Evolutionary conservation across 345 rosid genomes (phyloP).

Genomic region (Eucalyptus caleyi): DNA sequence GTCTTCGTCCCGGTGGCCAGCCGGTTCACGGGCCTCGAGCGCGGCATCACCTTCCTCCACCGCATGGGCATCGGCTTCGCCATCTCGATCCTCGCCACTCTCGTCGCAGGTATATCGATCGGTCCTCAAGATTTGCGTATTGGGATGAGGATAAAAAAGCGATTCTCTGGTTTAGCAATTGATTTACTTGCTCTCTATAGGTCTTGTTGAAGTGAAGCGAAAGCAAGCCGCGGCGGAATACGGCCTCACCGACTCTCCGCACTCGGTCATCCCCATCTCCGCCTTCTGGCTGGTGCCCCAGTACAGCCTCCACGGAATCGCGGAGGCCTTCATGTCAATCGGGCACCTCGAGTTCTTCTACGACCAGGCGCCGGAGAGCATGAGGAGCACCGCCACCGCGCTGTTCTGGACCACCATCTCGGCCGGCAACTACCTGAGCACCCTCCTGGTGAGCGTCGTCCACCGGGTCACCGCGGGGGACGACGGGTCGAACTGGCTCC

Average conservation of each 20-base stretch:
- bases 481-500: constrained; percentile 74
- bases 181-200: background rate
- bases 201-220: constrained; percentile 54
- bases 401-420: constrained; percentile 70
- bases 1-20: constrained; percentile 44
- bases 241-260: constrained; percentile 22
- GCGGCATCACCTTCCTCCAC: constrained; percentile 67
- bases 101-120: constrained; percentile 31
- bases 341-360: constrained; percentile 84
- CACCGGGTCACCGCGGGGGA: constrained; percentile 44
- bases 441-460: constrained; percentile 52
- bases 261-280: constrained; percentile 40
- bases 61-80: constrained; percentile 83
- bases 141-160: background rate
- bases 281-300: constrained; percentile 78
- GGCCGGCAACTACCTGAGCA: constrained; percentile 58
- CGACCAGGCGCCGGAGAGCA: constrained; percentile 84
- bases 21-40: constrained; percentile 57
- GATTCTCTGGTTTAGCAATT: background rate
- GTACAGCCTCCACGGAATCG: constrained; percentile 69
- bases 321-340: constrained; percentile 82
- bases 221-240: constrained; percentile 31
- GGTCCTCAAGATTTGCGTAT: background rate
- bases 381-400: constrained; percentile 73
- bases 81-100: constrained; percentile 60